Evolutionary conservation across 2,329 filamentous ascomycete genomes (phyloP).

Genomic region (Tolypocladium endophyticum): DNA sequence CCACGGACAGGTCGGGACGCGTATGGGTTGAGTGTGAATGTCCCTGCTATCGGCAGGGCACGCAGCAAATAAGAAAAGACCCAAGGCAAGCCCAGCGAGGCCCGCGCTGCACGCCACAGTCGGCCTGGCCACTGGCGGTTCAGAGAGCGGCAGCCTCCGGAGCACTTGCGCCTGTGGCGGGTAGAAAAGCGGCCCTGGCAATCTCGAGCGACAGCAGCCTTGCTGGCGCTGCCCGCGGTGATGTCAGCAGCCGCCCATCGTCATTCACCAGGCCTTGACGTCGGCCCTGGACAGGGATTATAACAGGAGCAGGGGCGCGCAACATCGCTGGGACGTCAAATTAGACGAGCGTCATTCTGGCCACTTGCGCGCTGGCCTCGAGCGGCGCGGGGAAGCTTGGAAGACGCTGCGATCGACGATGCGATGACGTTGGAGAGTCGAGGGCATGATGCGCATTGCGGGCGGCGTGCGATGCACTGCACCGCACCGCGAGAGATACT

Average conservation of each 20-base stretch:
- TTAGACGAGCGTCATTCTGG: neutral
- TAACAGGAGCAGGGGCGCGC: neutral
- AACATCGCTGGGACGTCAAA: neutral
- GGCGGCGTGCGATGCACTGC: neutral
- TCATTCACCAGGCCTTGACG: neutral
- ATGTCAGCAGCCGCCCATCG: neutral
- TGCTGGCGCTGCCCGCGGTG: neutral
- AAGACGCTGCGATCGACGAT: neutral
- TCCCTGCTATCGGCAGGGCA: neutral
- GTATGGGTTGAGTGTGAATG: neutral
- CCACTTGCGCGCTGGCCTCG: neutral
- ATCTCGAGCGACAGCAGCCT: neutral
- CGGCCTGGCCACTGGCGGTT: neutral
- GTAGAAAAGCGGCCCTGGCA: neutral
- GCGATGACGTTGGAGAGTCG: neutral
- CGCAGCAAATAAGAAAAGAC: neutral
- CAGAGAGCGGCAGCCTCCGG: neutral
- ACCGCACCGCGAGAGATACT: neutral
- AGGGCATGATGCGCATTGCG: neutral
- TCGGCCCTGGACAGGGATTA: neutral
- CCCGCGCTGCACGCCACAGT: conserved; percentile 1
- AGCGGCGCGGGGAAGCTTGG: neutral
- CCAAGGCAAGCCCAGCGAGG: neutral
- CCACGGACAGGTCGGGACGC: neutral
- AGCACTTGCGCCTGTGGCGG: neutral